Conservation (phyloP, 2,329 filamentous ascomycete species). For the Zymoseptoria passerinii region DNA sequence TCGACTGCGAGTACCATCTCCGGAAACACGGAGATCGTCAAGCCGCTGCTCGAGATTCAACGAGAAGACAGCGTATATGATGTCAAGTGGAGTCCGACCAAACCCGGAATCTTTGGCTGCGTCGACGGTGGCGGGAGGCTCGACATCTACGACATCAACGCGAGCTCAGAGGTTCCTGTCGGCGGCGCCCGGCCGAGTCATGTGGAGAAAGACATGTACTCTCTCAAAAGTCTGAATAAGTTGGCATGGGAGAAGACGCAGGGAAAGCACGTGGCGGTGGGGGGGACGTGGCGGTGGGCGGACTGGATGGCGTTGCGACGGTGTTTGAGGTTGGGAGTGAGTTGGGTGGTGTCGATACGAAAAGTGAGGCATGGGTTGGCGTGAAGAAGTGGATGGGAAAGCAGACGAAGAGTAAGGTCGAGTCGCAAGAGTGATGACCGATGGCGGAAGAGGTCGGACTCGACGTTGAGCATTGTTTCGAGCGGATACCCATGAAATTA, state of each 20-base stretch:
- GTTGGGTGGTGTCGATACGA: conserved; percentile 70
- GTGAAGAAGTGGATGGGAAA: conserved; percentile 80
- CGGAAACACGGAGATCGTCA: conserved; percentile 30
- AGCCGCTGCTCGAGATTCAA: conserved; percentile 77
- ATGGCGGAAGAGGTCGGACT: not conserved
- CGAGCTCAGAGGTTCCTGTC: conserved; percentile 86
- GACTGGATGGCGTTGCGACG: conserved; percentile 81
- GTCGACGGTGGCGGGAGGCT: conserved; percentile 89
- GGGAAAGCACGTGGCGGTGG: conserved; percentile 77
- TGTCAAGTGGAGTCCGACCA: conserved; percentile 86
- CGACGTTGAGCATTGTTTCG: not conserved
- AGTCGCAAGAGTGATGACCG: not conserved
- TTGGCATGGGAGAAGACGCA: conserved; percentile 88
- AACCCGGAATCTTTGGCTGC: conserved; percentile 87
- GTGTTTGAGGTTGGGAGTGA: conserved; percentile 85
- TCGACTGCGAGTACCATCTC: conserved; percentile 50
- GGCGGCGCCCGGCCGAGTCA: conserved; percentile 52
- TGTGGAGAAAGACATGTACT: conserved; percentile 30
- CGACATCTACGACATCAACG: conserved; percentile 90
- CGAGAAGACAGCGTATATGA: conserved; percentile 97
- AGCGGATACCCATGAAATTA: not conserved
- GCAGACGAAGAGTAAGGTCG: conserved; percentile 20
- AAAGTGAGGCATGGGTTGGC: conserved; percentile 82
- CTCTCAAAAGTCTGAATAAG: conserved; percentile 77
- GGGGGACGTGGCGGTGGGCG: conserved; percentile 85